These are phyloP conservation scores for Pseudonitzschia delicatissima DNA, from an alignment of 108 stramenopile species.

Conservation along the genomic window DNA sequence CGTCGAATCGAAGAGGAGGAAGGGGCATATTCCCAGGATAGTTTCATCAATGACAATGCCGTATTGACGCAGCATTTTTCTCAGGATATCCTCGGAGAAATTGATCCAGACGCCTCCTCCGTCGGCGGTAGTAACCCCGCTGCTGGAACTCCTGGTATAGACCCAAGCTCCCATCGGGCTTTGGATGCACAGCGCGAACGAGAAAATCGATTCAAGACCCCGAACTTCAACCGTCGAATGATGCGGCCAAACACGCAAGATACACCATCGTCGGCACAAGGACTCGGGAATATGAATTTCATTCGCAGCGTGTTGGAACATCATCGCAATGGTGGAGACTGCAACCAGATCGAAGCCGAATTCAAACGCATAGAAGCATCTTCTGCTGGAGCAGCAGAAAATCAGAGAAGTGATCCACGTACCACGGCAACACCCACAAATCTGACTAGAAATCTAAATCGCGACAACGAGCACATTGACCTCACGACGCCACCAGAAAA, in stretches of 20 bases:
- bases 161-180: constrained; percentile 41
- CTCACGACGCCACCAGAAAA: not conserved
- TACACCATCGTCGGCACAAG: constrained; percentile 50
- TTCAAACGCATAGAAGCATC: constrained; percentile 26
- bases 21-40: constrained; percentile 42
- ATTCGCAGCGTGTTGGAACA: constrained; percentile 83
- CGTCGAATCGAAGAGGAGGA: constrained; percentile 62
- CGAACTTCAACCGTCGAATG: constrained; percentile 72
- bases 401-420: too few relatives aligned
- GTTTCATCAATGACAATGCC: constrained; percentile 83
- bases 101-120: constrained; percentile 32
- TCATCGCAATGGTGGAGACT: constrained; percentile 70
- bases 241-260: not conserved
- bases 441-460: too few relatives aligned
- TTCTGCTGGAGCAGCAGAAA: not conserved
- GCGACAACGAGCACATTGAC: not conserved
- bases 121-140: constrained; percentile 14
- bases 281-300: constrained; percentile 83
- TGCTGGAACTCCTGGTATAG: not conserved
- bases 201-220: constrained; percentile 62
- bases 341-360: constrained; percentile 64
- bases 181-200: constrained; percentile 55
- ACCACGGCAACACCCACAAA: too few relatives aligned
- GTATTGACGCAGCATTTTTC: constrained; percentile 70
- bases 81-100: constrained; percentile 67